A percentile compares a stretch with the other conserved stretches of the same genome.
These are phyloP conservation scores for Alternaria solani DNA, from an alignment of 2,329 filamentous ascomycete genomes.

Conservation along the genomic window DNA sequence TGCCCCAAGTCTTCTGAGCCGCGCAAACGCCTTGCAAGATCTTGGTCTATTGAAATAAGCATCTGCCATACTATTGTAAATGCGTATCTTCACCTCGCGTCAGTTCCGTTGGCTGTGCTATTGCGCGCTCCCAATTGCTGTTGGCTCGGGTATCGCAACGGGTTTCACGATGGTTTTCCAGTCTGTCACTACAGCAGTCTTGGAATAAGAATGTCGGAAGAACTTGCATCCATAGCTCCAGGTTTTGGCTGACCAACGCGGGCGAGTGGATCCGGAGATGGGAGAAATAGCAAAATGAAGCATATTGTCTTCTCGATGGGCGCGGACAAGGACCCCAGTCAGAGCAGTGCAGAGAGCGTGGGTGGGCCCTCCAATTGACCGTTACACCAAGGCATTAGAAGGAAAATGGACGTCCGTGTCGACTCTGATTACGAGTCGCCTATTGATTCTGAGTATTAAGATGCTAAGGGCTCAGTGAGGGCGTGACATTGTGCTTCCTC, in stretches of 20 bases:
- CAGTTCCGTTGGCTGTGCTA: no score
- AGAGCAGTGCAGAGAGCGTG: neutral
- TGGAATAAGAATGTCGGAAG: conserved; percentile 13
- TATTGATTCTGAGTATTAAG: neutral
- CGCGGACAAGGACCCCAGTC: neutral
- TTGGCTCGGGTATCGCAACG: no score
- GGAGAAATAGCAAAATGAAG: neutral
- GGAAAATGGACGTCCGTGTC: neutral
- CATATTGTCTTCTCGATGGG: neutral
- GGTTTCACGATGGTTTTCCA: conserved; percentile 12
- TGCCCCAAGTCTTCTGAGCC: no score
- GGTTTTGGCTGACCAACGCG: conserved; percentile 17
- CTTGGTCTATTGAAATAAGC: no score
- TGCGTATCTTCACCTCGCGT: no score
- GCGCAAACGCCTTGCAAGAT: no score
- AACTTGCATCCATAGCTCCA: conserved; percentile 15
- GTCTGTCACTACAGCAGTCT: conserved; percentile 9
- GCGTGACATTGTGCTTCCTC: neutral
- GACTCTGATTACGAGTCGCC: neutral
- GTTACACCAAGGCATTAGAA: conserved; percentile 1
- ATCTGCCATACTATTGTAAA: no score
- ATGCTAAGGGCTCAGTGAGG: neutral
- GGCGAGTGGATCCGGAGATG: neutral
- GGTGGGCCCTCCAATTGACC: neutral
- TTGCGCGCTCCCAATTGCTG: no score